phyloP scores from a whole-genome alignment of 2,329 filamentous ascomycete species.

The Stylonectria norvegica region DNA sequence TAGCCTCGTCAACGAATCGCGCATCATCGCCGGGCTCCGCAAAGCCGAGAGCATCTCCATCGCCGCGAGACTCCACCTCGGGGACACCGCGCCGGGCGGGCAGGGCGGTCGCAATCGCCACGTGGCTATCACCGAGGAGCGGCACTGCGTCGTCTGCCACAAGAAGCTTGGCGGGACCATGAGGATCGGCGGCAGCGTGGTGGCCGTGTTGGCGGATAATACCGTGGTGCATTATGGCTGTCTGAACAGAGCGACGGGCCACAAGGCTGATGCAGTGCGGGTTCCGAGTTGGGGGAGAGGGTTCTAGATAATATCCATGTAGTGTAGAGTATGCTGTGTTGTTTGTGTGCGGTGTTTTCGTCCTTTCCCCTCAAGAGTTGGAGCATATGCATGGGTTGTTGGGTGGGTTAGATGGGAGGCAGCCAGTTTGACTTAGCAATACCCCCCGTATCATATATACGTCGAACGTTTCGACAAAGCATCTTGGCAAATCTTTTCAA shows the following conservation, averaged over 20 bases:
- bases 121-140: slow-evolving; percentile 81
- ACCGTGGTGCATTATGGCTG: slow-evolving; percentile 80
- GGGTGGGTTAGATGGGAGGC: slow-evolving; percentile 16
- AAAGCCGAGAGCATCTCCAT: slow-evolving; percentile 76
- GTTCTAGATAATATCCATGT: no score
- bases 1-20: slow-evolving; percentile 73
- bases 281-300: slow-evolving; percentile 37
- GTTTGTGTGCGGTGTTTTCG: slow-evolving; percentile 9
- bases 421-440: slow-evolving; percentile 25
- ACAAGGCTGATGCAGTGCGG: slow-evolving; percentile 32
- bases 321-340: slow-evolving; percentile 10
- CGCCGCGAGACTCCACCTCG: slow-evolving; percentile 70
- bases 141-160: slow-evolving; percentile 87
- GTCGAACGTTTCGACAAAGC: not conserved
- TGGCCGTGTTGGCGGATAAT: slow-evolving; percentile 83
- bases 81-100: slow-evolving; percentile 55
- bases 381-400: slow-evolving; percentile 23
- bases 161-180: slow-evolving; percentile 85
- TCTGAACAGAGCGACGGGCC: slow-evolving; percentile 49
- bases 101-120: slow-evolving; percentile 57
- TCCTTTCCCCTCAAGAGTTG: slow-evolving; percentile 5
- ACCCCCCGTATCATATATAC: slow-evolving; percentile 23
- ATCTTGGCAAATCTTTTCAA: not conserved
- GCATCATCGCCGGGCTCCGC: slow-evolving; percentile 72
- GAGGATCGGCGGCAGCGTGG: slow-evolving; percentile 83